A percentile compares a stretch with the other conserved stretches of the same genome.
Evolutionary conservation across 495 filamentous ascomycete genomes (phyloP).

Genomic region (Lasiosphaeria ovina): DNA sequence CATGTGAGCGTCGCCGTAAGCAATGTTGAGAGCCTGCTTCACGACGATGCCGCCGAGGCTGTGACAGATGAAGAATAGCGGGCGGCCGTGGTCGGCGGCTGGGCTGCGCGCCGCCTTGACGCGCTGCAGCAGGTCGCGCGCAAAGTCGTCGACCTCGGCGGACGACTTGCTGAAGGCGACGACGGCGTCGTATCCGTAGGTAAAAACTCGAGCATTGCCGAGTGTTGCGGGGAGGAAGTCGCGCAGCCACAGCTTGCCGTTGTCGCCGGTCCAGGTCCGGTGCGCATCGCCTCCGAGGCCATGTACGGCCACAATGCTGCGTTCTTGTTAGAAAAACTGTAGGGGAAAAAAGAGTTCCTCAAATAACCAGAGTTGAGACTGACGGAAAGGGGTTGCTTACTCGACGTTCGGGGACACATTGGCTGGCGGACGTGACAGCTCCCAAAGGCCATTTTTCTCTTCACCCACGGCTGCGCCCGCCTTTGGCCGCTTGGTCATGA

Average conservation of each 20-base stretch:
- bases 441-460: not conserved
- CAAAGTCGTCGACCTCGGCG: not conserved
- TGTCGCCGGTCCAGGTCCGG: not conserved
- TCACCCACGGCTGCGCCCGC: not conserved
- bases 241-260: not conserved
- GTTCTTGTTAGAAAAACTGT: too few relatives aligned
- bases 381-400: not conserved
- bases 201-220: not conserved
- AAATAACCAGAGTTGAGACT: not conserved
- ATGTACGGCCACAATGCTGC: not conserved
- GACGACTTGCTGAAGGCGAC: constrained; percentile 1
- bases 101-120: not conserved
- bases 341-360: not conserved
- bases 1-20: not conserved
- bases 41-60: not conserved
- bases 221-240: not conserved
- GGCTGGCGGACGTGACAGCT: not conserved
- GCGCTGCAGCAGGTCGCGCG: not conserved
- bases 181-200: not conserved
- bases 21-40: not conserved
- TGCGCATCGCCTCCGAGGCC: not conserved
- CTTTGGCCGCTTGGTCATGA: not conserved
- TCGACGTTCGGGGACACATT: not conserved
- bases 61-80: not conserved
- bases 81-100: not conserved